Base-by-base conservation (phyloP, 768 basidiomycete genomes). In the Favolaschia claudopus region DNA sequence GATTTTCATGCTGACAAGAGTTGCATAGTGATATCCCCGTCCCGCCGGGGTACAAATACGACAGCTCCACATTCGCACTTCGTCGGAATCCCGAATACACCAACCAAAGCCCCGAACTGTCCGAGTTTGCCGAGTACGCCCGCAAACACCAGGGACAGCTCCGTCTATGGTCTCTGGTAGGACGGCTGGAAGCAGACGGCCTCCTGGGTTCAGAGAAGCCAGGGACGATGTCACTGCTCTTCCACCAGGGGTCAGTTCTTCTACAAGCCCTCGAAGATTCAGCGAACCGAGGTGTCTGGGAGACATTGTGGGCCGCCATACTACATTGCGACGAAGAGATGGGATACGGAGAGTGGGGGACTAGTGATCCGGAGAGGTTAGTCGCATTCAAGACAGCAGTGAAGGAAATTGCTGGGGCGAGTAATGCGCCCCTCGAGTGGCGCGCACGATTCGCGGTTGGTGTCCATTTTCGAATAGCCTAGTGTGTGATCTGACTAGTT, bases 241-340 rank as follows among this genome's bases (percentile, higher is more conserved):
- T 37, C 48, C 62, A 63, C 37, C 49, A 36, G 49, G 52, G 31
- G 10, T 34, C 44, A 20, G 15, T 42, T 20, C 48, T 62, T 15
- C 45, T 63, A 31, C 33, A 39, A 7, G 62, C 52, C 6, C 57
- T 59, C 34, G 62, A 58, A 19, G 42, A 58, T 5, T 57, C 62
- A 15, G 17, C 33, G 28, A 45, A 53, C 39, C 62, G 57, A 17
- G 51, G 33, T 4, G 46, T 48, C 24, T 63, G 57, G 56, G 62
- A 58, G 46, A 63, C 57, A 22, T 29, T 63, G 27, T 63, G 62
- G 62, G 62, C 44, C 8, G 50, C 57, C 22, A 47, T 59, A 29
- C 20, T 36, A 24, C 19, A 15, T 10, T 34, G 51, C 32, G 50
- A 50, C 9, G 47, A 42, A 12, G 56, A 47, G 17, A 58, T 53